These are phyloP conservation scores for Starmerella bombi DNA, from an alignment of 805 yeast genomes.

Conservation along the genomic window DNA sequence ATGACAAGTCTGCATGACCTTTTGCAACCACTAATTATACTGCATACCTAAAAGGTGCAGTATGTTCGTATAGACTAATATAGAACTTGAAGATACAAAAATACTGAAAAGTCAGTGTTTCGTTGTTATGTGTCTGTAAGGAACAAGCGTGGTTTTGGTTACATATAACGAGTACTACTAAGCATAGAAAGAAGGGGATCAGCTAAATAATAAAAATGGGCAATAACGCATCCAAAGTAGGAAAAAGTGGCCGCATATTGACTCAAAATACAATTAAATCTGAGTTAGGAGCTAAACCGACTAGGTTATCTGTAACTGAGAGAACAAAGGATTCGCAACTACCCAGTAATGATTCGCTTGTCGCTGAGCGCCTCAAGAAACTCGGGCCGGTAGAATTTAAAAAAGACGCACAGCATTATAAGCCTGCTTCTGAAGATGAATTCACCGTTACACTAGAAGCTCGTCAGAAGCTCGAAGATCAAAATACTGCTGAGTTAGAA, in stretches of 20 bases:
- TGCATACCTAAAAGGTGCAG: too few relatives aligned
- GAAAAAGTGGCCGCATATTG: slow-evolving; percentile 5
- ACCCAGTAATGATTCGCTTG: slow-evolving; percentile 7
- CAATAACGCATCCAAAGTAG: slow-evolving; percentile 7
- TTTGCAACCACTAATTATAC: too few relatives aligned
- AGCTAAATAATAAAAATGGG: slow-evolving; percentile 8
- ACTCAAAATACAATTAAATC: not conserved
- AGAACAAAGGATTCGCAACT: not conserved
- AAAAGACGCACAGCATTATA: slow-evolving; percentile 7
- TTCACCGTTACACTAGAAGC: slow-evolving; percentile 20
- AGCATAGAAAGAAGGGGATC: too few relatives aligned
- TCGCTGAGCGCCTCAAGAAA: slow-evolving; percentile 17
- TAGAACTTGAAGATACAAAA: too few relatives aligned
- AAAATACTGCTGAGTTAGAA: slow-evolving; percentile 5
- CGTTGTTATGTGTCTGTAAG: too few relatives aligned
- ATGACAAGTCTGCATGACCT: too few relatives aligned
- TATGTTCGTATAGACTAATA: too few relatives aligned
- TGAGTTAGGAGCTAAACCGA: not conserved
- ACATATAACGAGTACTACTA: too few relatives aligned
- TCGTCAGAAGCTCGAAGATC: slow-evolving; percentile 13
- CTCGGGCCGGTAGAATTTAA: slow-evolving; percentile 19
- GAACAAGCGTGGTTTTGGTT: too few relatives aligned
- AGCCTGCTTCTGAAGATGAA: slow-evolving; percentile 17
- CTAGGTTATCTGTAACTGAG: not conserved
- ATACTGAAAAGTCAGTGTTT: too few relatives aligned